Percentiles rank a stretch among this genome's conserved stretches.
These are phyloP conservation scores for Dentiscutata heterogama DNA, from an alignment of 371 early-diverging fungal species.

Conservation along the genomic window DNA sequence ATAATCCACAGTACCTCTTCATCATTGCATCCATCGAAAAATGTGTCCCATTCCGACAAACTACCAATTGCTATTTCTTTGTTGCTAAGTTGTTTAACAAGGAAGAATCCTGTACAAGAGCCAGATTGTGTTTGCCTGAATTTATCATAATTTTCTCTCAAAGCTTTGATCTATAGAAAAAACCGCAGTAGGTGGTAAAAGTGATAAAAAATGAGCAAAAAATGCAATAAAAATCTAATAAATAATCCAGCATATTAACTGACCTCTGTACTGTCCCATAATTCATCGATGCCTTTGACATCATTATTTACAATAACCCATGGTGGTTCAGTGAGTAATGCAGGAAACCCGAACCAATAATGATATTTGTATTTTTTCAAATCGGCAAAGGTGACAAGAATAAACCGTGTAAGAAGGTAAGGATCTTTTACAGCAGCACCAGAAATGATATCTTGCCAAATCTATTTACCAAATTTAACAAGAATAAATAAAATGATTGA, in stretches of 20 bases:
- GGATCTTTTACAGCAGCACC: constrained; percentile 75
- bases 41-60: constrained; percentile 61
- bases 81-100: constrained; percentile 47
- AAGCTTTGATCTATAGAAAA: constrained; percentile 31
- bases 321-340: constrained; percentile 63
- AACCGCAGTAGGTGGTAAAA: not conserved
- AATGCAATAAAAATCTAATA: not conserved
- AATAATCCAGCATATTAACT: not conserved
- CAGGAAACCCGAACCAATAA: constrained; percentile 96
- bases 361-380: constrained; percentile 93
- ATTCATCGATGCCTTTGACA: constrained; percentile 44
- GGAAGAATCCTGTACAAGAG: constrained; percentile 54
- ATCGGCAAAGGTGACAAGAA: constrained; percentile 90
- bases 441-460: constrained; percentile 73
- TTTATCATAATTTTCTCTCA: constrained; percentile 47
- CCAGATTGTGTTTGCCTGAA: constrained; percentile 46
- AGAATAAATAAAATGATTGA: not conserved
- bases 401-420: constrained; percentile 68
- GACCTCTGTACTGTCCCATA: constrained; percentile 51
- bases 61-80: constrained; percentile 53
- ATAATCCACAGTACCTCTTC: constrained; percentile 48
- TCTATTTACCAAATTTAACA: constrained; percentile 52
- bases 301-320: constrained; percentile 41
- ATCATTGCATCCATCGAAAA: constrained; percentile 51
- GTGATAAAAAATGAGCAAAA: not conserved